Conservation (phyloP, 2,329 filamentous ascomycete species). For the Cercospora sojina region DNA sequence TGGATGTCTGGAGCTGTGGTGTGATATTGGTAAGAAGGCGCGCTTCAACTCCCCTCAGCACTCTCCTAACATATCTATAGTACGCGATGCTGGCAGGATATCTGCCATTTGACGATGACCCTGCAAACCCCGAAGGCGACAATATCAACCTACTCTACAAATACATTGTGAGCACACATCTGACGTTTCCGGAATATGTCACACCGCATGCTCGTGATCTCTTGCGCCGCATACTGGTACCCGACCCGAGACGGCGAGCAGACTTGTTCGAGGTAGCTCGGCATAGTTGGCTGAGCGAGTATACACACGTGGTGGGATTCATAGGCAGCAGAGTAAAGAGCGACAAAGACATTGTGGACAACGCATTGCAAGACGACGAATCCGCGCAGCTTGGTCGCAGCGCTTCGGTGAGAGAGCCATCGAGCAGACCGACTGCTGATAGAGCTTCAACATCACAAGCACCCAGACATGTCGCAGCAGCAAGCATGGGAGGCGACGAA, state of each 20-base stretch:
- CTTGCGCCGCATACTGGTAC: conserved; percentile 86
- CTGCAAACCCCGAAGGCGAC: conserved; percentile 95
- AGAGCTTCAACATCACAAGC: conserved; percentile 18
- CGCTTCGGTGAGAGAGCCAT: conserved; percentile 84
- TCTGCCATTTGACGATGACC: conserved; percentile 95
- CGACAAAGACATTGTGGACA: conserved; percentile 78
- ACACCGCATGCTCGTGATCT: conserved; percentile 94
- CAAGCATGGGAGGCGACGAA: conserved; percentile 28
- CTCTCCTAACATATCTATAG: conserved; percentile 49
- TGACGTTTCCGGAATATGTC: conserved; percentile 98
- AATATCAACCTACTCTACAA: conserved; percentile 99
- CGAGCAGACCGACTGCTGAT: conserved; percentile 47
- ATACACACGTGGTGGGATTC: conserved; percentile 92
- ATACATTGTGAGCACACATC: conserved; percentile 94
- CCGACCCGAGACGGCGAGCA: conserved; percentile 89
- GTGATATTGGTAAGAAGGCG: conserved; percentile 79
- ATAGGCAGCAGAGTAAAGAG: conserved; percentile 95
- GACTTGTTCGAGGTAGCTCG: conserved; percentile 96
- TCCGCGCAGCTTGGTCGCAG: conserved; percentile 71
- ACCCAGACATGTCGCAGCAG: conserved; percentile 25
- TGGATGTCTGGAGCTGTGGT: conserved; percentile 98
- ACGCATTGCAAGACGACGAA: conserved; percentile 61
- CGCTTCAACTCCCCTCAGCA: not conserved
- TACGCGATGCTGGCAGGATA: conserved; percentile 99
- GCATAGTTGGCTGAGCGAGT: conserved; percentile 97